phyloP scores from a whole-genome alignment of 345 rosid species.

The Angophora floribunda region DNA sequence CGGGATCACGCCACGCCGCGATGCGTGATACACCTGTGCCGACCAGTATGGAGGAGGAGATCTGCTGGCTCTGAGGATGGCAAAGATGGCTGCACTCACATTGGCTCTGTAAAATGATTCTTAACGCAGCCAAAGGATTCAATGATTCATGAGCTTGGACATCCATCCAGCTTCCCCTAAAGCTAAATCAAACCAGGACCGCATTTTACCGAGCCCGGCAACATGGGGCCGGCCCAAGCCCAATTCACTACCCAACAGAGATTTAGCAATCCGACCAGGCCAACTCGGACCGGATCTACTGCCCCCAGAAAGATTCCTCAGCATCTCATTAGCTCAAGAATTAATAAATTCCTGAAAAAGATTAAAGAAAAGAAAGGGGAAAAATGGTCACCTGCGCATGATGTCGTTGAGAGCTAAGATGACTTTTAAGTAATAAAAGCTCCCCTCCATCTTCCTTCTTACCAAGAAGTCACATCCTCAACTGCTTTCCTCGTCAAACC shows the following conservation, averaged over 20 bases:
- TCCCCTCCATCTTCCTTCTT: background rate
- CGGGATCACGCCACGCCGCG: background rate
- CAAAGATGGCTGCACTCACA: background rate
- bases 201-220: background rate
- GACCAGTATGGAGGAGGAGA: background rate
- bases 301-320: background rate
- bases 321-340: background rate
- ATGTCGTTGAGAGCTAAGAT: background rate
- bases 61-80: background rate
- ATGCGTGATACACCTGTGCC: background rate
- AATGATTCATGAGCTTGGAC: background rate
- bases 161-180: background rate
- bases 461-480: background rate
- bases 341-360: background rate
- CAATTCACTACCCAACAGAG: background rate
- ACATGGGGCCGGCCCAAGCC: background rate
- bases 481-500: background rate
- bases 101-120: background rate
- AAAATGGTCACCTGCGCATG: background rate
- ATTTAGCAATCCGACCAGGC: background rate
- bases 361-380: background rate
- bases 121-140: background rate
- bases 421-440: background rate
- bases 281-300: background rate
- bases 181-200: background rate